Evolutionary conservation across 2,329 filamentous ascomycete genomes (phyloP).

Genomic region (Plenodomus biglobosus): DNA sequence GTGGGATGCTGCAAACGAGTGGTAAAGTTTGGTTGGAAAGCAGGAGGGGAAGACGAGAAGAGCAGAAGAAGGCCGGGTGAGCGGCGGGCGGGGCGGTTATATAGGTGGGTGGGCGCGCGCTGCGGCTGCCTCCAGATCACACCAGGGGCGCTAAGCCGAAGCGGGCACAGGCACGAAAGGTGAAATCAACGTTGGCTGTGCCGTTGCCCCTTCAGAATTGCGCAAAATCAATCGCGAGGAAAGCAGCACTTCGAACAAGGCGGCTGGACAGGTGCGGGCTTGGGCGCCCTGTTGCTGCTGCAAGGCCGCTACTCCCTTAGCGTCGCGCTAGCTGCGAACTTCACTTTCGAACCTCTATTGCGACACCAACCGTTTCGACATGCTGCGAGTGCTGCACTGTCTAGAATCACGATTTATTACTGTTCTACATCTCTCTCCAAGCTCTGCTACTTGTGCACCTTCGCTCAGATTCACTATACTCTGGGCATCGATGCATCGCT

Average conservation of each 20-base stretch:
- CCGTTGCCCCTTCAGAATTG: slow-evolving; percentile 14
- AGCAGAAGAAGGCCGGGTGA: slow-evolving; percentile 12
- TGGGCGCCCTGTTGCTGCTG: neutral
- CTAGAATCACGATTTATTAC: too few relatives aligned
- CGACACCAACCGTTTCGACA: too few relatives aligned
- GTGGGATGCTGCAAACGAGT: neutral
- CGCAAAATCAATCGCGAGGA: slow-evolving; percentile 23
- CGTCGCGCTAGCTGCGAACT: neutral
- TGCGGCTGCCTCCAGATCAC: slow-evolving; percentile 32
- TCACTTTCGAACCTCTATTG: neutral
- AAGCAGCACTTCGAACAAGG: slow-evolving; percentile 21
- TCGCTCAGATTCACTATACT: too few relatives aligned
- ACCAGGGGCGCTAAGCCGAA: slow-evolving; percentile 26
- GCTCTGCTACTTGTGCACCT: too few relatives aligned
- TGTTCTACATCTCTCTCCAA: too few relatives aligned
- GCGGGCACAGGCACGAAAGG: slow-evolving; percentile 21
- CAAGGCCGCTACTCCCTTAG: neutral
- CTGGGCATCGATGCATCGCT: too few relatives aligned
- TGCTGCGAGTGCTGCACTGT: too few relatives aligned
- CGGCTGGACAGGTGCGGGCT: neutral
- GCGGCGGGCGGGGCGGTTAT: slow-evolving; percentile 16
- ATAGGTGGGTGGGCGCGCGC: slow-evolving; percentile 24
- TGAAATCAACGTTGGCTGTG: slow-evolving; percentile 12
- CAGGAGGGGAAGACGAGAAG: slow-evolving; percentile 19
- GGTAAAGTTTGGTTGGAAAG: slow-evolving; percentile 9